Conservation (phyloP, 2,329 filamentous ascomycete genomes). For the Colletotrichum musicola region DNA sequence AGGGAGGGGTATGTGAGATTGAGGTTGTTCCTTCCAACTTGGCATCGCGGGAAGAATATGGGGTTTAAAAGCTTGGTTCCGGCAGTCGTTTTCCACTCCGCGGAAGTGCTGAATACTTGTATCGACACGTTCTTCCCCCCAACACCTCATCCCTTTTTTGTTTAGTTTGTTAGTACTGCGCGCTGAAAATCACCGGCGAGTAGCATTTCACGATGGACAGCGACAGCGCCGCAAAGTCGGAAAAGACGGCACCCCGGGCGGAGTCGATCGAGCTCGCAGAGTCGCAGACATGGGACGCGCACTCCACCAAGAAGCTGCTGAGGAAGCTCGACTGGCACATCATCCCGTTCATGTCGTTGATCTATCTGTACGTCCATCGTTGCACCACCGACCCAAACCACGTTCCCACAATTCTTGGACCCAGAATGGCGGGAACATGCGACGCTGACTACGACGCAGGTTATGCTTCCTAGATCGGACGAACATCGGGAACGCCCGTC, state of each 20-base stretch:
- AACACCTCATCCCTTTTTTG: neutral
- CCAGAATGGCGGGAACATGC: too few relatives aligned
- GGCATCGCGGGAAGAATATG: constrained; percentile 2
- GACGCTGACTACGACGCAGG: constrained; percentile 44
- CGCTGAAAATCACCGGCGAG: neutral
- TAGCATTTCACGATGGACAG: constrained; percentile 12
- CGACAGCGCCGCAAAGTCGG: constrained; percentile 3
- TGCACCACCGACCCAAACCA: neutral
- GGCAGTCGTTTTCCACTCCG: constrained; percentile 9
- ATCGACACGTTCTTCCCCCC: too few relatives aligned
- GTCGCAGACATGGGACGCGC: constrained; percentile 41
- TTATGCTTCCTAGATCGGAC: constrained; percentile 39
- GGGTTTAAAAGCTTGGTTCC: constrained; percentile 32
- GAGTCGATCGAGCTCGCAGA: constrained; percentile 29
- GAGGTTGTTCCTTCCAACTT: too few relatives aligned
- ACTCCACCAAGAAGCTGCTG: constrained; percentile 56
- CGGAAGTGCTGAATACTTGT: neutral
- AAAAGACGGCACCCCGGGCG: constrained; percentile 18
- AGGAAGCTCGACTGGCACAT: constrained; percentile 63
- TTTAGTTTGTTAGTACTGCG: neutral
- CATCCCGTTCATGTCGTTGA: constrained; percentile 65
- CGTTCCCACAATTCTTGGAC: constrained; percentile 47
- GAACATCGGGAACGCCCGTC: constrained; percentile 39
- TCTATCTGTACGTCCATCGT: constrained; percentile 58
- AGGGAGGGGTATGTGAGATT: too few relatives aligned